Evolutionary conservation across 192 early-diverging fungal genomes (phyloP), one percentile per base, ranked within the genome.

Genomic region (Coemansia sp.): DNA sequence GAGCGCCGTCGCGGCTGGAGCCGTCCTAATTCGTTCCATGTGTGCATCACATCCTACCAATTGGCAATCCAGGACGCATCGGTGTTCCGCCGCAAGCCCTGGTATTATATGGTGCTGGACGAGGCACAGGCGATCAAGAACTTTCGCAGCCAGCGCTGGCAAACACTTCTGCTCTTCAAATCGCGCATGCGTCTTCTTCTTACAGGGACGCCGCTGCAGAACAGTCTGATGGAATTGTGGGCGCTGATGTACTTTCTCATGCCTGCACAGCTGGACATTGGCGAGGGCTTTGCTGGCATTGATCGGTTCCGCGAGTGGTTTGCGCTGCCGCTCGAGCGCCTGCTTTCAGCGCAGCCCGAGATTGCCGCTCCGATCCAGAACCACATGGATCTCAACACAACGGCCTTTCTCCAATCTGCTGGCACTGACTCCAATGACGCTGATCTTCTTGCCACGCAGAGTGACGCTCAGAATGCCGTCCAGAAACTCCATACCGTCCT

Each of bases 111-210:
- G 30, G 90, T 90, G 0, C 92, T 99, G 0, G 97, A 99, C 66
- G 97, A 99, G 81, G 97, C 95, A 16, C 97, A 99, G 77, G 86
- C 94, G 19, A 84, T 99, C 54, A 99, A 99, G 69, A 99, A 97
- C 74, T 85, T 87, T 10, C 90, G 90, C 54, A 94, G 93, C 4
- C 91, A 94, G 70, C 81, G 96, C 7, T 90, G 95, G 73, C 90
- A 96, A 77, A 89, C 89, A 16, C 74, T 99, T 23, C 88, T 87
- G 56, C 84, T 86, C 7, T 95, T 95, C 67, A 64, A 84, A 28
- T 92, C 91, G 8, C 74, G 82, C 22, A 93, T 93, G 58, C 88
- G 97, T 2, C 74, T 99, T 3, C 74, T 99, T 41, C 94, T 99
- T 49, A 99, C 97, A 0, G 97, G 94, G 24, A 99, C 97, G 24